Conservation (phyloP, 2,329 filamentous ascomycete species). For the Pseudopyrenochaeta lycopersici region DNA sequence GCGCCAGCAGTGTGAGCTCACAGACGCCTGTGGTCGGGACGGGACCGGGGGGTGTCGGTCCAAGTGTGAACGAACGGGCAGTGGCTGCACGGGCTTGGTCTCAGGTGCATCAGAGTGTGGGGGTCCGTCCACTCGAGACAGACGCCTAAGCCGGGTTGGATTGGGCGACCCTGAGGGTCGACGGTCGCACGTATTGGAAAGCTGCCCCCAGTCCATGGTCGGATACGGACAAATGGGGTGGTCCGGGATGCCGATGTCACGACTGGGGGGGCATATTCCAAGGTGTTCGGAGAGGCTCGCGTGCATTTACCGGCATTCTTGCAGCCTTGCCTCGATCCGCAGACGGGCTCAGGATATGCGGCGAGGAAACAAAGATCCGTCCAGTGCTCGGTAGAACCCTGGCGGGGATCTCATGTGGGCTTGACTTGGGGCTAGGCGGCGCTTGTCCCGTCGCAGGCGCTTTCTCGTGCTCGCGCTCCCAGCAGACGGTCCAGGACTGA, state of each 20-base stretch:
- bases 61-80: constrained; percentile 38
- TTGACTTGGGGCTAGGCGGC: constrained; percentile 25
- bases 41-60: constrained; percentile 35
- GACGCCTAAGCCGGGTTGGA: constrained; percentile 35
- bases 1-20: constrained; percentile 21
- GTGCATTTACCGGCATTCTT: not conserved
- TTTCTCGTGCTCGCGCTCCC: constrained; percentile 19
- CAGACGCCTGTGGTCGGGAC: constrained; percentile 32
- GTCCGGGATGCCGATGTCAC: not conserved
- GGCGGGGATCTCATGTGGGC: constrained; percentile 32
- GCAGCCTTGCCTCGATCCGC: not conserved
- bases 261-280: not conserved
- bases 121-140: constrained; percentile 33
- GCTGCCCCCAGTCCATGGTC: not conserved
- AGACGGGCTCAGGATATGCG: not conserved
- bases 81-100: constrained; percentile 40
- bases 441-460: constrained; percentile 12
- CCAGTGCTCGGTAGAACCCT: constrained; percentile 28
- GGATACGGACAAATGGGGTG: not conserved
- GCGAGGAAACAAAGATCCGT: constrained; percentile 17
- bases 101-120: constrained; percentile 44
- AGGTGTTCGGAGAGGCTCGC: not conserved
- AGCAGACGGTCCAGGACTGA: constrained; percentile 9
- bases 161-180: constrained; percentile 27
- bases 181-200: constrained; percentile 17